These are phyloP conservation scores for Lasiosphaeria miniovina DNA, from an alignment of 495 filamentous ascomycete species.

Conservation along the genomic window DNA sequence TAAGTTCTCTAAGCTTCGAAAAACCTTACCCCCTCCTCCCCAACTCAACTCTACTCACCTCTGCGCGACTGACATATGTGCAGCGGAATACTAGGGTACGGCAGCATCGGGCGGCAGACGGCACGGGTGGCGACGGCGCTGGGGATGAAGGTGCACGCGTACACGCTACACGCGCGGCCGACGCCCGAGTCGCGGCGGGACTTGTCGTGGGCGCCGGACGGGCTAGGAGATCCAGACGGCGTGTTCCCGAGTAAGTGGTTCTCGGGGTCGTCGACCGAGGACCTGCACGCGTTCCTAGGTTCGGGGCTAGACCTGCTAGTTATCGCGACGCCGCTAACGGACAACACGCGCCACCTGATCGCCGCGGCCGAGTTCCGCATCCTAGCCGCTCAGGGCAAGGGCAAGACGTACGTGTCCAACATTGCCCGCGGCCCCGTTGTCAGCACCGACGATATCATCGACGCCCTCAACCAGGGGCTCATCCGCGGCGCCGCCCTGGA, in stretches of 20 bases:
- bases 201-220: constrained; percentile 64
- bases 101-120: constrained; percentile 76
- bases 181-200: constrained; percentile 59
- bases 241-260: constrained; percentile 71
- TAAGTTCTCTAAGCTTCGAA: constrained; percentile 22
- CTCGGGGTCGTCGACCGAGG: constrained; percentile 57
- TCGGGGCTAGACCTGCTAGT: constrained; percentile 74
- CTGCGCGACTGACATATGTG: neutral
- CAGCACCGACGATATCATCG: constrained; percentile 64
- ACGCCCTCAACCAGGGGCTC: constrained; percentile 53
- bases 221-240: constrained; percentile 76
- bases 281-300: constrained; percentile 62
- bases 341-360: constrained; percentile 63
- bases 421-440: constrained; percentile 73
- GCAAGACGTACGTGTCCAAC: constrained; percentile 64
- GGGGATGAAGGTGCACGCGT: constrained; percentile 79
- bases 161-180: constrained; percentile 67
- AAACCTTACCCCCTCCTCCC: neutral
- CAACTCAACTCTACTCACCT: neutral
- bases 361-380: constrained; percentile 62
- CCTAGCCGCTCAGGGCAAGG: constrained; percentile 34
- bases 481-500: constrained; percentile 76
- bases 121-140: constrained; percentile 67
- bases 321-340: constrained; percentile 70
- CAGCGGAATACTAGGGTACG: constrained; percentile 80